A percentile compares a stretch with the other conserved stretches of the same genome.
These are phyloP conservation scores for Oropetium thomaeum DNA, from an alignment of 176 grass and related monocot genomes.

Conservation along the genomic window DNA sequence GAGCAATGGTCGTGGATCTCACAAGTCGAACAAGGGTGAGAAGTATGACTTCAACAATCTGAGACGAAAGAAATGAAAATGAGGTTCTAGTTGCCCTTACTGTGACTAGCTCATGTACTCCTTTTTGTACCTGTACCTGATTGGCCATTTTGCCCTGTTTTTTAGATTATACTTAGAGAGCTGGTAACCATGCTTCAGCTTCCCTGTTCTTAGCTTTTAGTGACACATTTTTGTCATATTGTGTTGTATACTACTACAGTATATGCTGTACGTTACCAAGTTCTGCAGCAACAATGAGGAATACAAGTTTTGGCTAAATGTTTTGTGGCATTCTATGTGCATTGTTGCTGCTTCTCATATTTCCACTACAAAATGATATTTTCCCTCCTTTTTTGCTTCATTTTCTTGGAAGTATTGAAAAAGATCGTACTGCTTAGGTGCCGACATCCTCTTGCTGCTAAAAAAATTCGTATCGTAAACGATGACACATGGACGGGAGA, in stretches of 20 bases:
- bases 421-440: too few relatives aligned
- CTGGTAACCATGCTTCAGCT: neutral
- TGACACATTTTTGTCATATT: neutral
- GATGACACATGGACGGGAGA: neutral
- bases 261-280: conserved; percentile 4
- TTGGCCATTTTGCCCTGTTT: neutral
- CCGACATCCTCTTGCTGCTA: too few relatives aligned
- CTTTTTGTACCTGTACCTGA: conserved; percentile 25
- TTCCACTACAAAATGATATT: neutral
- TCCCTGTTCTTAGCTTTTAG: neutral
- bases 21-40: conserved; percentile 49
- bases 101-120: conserved; percentile 7
- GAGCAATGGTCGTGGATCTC: conserved; percentile 42
- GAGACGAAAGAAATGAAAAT: conserved; percentile 41
- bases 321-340: neutral
- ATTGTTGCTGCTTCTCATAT: neutral
- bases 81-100: neutral
- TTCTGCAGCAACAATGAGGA: neutral
- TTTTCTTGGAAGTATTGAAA: too few relatives aligned
- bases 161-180: neutral
- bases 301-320: neutral
- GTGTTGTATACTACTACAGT: neutral
- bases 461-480: too few relatives aligned
- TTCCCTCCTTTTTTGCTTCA: too few relatives aligned
- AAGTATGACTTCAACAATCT: conserved; percentile 68